Conservation (phyloP, 1,284 basidiomycete species). For the Puccinia hordei region DNA sequence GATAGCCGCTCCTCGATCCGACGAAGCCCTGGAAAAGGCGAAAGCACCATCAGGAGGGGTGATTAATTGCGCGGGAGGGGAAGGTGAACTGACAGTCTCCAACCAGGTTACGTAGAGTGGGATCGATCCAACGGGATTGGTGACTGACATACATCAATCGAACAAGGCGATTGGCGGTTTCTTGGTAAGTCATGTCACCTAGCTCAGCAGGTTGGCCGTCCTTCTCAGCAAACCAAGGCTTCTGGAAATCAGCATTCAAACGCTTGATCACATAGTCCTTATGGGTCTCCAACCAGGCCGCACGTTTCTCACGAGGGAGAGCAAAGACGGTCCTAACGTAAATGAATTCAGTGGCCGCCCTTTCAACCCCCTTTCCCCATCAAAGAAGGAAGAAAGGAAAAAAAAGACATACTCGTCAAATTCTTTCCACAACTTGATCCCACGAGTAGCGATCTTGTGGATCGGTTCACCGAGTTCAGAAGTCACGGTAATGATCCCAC, state of each 20-base stretch:
- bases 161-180: slow-evolving; percentile 86
- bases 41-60: too few species aligned
- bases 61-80: background rate
- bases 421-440: slow-evolving; percentile 96
- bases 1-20: slow-evolving; percentile 93
- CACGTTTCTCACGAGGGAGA: slow-evolving; percentile 90
- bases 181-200: slow-evolving; percentile 97
- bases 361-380: too few species aligned
- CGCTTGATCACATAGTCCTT: slow-evolving; percentile 86
- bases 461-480: slow-evolving; percentile 98
- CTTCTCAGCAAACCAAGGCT: slow-evolving; percentile 82
- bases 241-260: slow-evolving; percentile 91
- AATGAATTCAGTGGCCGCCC: too few species aligned
- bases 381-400: background rate
- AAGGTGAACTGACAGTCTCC: slow-evolving; percentile 67
- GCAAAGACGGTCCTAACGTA: slow-evolving; percentile 85
- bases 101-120: slow-evolving; percentile 87
- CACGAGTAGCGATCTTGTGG: slow-evolving; percentile 96
- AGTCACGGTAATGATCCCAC: slow-evolving; percentile 92
- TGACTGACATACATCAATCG: slow-evolving; percentile 89
- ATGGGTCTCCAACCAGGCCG: slow-evolving; percentile 80
- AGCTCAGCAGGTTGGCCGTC: slow-evolving; percentile 82
- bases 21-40: slow-evolving; percentile 36
- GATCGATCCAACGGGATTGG: slow-evolving; percentile 89
- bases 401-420: slow-evolving; percentile 70